Conservation (phyloP, 371 early-diverging fungal genomes). For the Saksenaea oblongispora region DNA sequence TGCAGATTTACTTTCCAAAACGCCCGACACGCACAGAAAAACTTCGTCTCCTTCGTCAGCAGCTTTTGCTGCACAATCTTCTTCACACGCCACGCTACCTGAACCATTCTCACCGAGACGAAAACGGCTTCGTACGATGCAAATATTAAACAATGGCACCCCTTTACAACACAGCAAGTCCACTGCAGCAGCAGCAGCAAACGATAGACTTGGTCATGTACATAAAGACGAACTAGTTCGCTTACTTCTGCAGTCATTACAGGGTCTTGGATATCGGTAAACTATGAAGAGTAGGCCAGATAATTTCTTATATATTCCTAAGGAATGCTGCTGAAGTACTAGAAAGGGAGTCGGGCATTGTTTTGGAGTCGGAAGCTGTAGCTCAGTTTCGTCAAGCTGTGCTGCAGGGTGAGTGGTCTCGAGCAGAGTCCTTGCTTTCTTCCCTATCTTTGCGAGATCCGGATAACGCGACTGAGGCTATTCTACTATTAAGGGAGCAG, state of each 20-base stretch:
- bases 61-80: slow-evolving; percentile 8
- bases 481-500: slow-evolving; percentile 77
- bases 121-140: slow-evolving; percentile 1
- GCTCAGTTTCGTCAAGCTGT: slow-evolving; percentile 64
- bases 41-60: slow-evolving; percentile 2
- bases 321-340: slow-evolving; percentile 60
- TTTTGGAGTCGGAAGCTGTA: slow-evolving; percentile 64
- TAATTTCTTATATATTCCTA: slow-evolving; percentile 17
- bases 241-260: slow-evolving; percentile 81
- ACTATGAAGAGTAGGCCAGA: neutral
- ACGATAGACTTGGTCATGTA: slow-evolving; percentile 11
- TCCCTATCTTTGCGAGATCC: slow-evolving; percentile 40
- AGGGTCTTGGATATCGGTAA: slow-evolving; percentile 83
- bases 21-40: slow-evolving; percentile 5
- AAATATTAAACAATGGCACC: neutral
- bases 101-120: neutral
- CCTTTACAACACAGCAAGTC: neutral
- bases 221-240: slow-evolving; percentile 79
- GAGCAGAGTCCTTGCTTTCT: slow-evolving; percentile 57
- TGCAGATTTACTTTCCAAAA: slow-evolving; percentile 5
- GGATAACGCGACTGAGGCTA: slow-evolving; percentile 29
- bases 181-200: neutral
- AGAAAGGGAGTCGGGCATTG: slow-evolving; percentile 73
- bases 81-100: neutral
- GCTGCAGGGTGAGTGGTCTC: slow-evolving; percentile 74